phyloP scores from a whole-genome alignment of 371 early-diverging fungal genomes.

The Umbelopsis sp. region DNA sequence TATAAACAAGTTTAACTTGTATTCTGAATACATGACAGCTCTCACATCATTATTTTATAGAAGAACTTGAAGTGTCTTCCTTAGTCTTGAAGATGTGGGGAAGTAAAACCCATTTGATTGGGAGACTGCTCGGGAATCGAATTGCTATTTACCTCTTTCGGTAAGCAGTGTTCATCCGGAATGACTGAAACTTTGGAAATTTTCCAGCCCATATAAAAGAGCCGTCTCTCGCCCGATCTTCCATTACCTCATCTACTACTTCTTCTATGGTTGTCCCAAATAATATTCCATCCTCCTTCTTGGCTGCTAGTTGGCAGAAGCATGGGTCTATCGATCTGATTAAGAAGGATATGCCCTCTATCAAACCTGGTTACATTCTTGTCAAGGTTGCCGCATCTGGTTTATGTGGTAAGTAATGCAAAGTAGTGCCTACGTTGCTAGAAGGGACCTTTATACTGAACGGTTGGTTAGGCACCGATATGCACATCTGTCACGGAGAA shows the following conservation, averaged over 20 bases:
- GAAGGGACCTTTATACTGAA: not conserved
- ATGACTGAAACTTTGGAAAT: not conserved
- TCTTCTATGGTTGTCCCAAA: conserved; percentile 19
- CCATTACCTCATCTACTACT: not conserved
- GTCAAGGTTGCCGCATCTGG: conserved; percentile 61
- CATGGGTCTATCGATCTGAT: conserved; percentile 50
- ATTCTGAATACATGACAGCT: not conserved
- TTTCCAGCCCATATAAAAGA: not conserved
- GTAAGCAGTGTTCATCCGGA: conserved; percentile 15
- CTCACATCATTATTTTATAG: no score
- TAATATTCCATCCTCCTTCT: conserved; percentile 28
- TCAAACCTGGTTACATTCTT: conserved; percentile 52
- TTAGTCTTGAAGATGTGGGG: not conserved
- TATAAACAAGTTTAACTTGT: no score
- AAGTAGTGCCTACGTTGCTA: not conserved
- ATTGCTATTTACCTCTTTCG: conserved; percentile 5
- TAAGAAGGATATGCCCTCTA: conserved; percentile 36
- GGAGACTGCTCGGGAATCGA: not conserved
- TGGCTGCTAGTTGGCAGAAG: conserved; percentile 55
- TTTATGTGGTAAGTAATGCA: conserved; percentile 42
- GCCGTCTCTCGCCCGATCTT: not conserved
- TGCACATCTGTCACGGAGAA: conserved; percentile 61
- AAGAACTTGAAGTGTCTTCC: no score
- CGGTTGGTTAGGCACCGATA: conserved; percentile 37
- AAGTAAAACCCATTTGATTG: not conserved